Evolutionary conservation across 352 stramenopile species (phyloP), one percentile per base, ranked within the genome.

Genomic region (Pythium aquatile): DNA sequence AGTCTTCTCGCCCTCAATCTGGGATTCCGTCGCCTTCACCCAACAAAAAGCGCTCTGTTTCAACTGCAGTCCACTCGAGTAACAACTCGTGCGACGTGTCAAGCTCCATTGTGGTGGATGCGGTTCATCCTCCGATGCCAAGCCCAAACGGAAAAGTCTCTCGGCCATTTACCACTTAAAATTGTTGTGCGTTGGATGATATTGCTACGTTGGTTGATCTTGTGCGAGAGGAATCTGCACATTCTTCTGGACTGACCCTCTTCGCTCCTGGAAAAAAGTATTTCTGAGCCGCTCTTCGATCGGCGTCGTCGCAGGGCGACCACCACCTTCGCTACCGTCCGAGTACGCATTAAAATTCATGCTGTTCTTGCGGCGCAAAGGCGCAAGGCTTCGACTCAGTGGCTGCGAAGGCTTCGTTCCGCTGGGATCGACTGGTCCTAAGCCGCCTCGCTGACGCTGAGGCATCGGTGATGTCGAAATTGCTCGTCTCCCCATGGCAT

Each of bases 261-360:
- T 58, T 58, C 52, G 47, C 16, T 33, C 48, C 37, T 49, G 58
- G 28, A 83, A 68, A 47, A 85, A 83, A 24, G 76, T 56, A 14
- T 48, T 54, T 33, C 82, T 63, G 48, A 72, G 76, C 2, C 64
- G 73, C 35, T 77, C 52, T 44, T 83, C 73, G 30, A 70, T 66
- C 7, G 66, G 70, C 8, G 70, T 79, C 17, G 73, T 81, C 20
- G 57, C 62, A 26, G 73, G 54, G 2, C 37, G 37, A 17, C 37
- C 37, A 44, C 37, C 37, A 11, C 37, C 37, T 44, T 44, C 29
- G 39, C 55, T 51, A 3, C 57, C 57, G 16, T 66, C 57, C 16
- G 28, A 52, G 29, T 67, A 71, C n/a, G 61, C 49, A 5, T 42
- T 51, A 4, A 60, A 63, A 35, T 65, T 62, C 24, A 67, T 40